Evolutionary conservation across 257 asterid genomes (phyloP).

Genomic region (Avicennia marina): DNA sequence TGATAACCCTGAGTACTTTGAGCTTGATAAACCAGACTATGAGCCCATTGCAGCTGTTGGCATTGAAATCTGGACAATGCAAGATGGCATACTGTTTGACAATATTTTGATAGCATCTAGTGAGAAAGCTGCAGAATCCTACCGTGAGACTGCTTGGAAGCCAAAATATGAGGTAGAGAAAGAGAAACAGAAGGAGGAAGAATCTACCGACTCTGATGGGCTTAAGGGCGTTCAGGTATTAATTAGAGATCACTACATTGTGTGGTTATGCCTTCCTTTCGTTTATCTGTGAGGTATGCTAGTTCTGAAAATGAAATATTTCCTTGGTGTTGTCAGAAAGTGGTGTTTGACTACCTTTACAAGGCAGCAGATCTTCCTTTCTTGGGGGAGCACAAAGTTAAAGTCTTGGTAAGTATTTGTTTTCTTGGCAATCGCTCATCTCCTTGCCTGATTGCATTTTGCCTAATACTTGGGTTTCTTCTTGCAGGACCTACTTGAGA

Average conservation of each 20-base stretch:
- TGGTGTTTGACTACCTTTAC: constrained; percentile 71
- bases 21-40: constrained; percentile 74
- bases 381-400: constrained; percentile 72
- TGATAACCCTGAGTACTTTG: constrained; percentile 78
- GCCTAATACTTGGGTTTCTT: neutral
- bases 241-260: no score
- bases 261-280: no score
- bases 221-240: constrained; percentile 82
- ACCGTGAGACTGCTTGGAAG: constrained; percentile 73
- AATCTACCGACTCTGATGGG: constrained; percentile 50
- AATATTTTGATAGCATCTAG: constrained; percentile 65
- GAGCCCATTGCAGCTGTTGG: constrained; percentile 98
- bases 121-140: constrained; percentile 66
- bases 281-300: neutral
- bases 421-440: neutral
- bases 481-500: constrained; percentile 69
- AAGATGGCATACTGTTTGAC: constrained; percentile 92
- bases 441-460: neutral
- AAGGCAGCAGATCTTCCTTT: constrained; percentile 78
- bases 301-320: neutral
- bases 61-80: constrained; percentile 99
- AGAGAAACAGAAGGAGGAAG: constrained; percentile 73
- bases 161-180: constrained; percentile 75
- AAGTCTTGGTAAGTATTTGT: constrained; percentile 54
- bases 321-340: constrained; percentile 48